Conservation (phyloP, 2,329 filamentous ascomycete genomes). For the Bipolaris victoriae region DNA sequence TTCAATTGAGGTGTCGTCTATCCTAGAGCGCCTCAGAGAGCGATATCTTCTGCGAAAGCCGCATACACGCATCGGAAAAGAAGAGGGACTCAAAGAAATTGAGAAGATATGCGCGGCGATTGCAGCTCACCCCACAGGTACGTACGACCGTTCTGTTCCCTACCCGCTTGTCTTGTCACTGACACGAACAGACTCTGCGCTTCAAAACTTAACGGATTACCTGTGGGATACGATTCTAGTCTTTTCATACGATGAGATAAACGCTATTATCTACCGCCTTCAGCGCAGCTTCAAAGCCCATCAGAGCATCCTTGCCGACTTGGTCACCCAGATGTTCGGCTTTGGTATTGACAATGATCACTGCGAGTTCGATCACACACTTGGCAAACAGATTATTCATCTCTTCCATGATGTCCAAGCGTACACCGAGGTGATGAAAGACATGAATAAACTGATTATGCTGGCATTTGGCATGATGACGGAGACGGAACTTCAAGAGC, state of each 20-base stretch:
- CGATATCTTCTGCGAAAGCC: background rate
- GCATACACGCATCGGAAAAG: background rate
- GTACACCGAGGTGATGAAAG: background rate
- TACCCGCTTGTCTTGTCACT: background rate
- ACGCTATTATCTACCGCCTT: background rate
- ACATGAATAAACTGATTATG: conserved; percentile 3
- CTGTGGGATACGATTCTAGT: conserved; percentile 5
- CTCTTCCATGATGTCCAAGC: background rate
- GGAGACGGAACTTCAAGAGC: background rate
- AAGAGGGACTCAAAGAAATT: background rate
- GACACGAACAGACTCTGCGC: background rate
- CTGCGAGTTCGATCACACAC: conserved; percentile 2
- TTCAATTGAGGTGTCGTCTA: no score
- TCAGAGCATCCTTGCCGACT: background rate
- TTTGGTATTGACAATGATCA: background rate
- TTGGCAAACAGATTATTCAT: conserved; percentile 4
- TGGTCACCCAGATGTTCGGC: conserved; percentile 12
- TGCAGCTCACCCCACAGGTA: background rate
- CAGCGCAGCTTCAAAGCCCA: background rate
- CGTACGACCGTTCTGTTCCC: background rate
- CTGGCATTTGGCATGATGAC: background rate
- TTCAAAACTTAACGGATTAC: background rate
- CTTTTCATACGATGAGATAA: background rate
- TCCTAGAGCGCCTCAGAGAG: background rate
- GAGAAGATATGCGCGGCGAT: background rate